These are phyloP conservation scores for Sophora flavescens DNA, from an alignment of 306 rosid genomes.

Conservation along the genomic window DNA sequence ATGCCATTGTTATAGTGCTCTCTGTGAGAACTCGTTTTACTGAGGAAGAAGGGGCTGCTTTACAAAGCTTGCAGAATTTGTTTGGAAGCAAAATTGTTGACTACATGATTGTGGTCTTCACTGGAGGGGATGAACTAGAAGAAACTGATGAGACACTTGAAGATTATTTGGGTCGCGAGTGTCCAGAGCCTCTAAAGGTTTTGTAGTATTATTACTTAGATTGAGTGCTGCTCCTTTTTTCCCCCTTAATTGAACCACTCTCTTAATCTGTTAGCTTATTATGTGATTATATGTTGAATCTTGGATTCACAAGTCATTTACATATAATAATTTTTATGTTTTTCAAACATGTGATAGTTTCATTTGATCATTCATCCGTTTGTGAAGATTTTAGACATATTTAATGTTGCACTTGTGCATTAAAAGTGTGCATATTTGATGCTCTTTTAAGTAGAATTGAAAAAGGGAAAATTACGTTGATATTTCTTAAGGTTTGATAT, in stretches of 20 bases:
- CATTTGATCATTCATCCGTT: constrained; percentile 14
- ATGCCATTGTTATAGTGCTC: constrained; percentile 80
- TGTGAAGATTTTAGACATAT: neutral
- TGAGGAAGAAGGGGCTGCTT: constrained; percentile 74
- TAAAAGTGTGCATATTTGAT: neutral
- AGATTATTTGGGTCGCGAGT: constrained; percentile 70
- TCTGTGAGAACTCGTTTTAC: constrained; percentile 80
- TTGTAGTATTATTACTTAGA: constrained; percentile 11
- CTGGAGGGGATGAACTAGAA: constrained; percentile 90
- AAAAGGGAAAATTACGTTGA: no score
- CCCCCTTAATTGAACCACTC: neutral
- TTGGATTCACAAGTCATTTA: neutral
- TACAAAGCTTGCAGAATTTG: constrained; percentile 70
- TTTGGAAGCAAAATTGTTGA: constrained; percentile 79
- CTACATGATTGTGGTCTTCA: constrained; percentile 78
- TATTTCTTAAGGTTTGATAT: no score
- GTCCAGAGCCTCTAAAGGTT: constrained; percentile 81
- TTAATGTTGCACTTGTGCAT: neutral
- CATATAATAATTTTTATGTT: neutral
- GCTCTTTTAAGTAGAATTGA: neutral
- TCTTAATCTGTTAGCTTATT: neutral
- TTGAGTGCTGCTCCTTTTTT: neutral
- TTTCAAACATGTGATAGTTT: neutral
- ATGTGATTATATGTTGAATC: constrained; percentile 2
- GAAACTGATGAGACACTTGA: constrained; percentile 71